Evolutionary conservation across 1,284 basidiomycete genomes (phyloP), one percentile per base, ranked within the genome.

Genomic region (Cystobasidium sp.): DNA sequence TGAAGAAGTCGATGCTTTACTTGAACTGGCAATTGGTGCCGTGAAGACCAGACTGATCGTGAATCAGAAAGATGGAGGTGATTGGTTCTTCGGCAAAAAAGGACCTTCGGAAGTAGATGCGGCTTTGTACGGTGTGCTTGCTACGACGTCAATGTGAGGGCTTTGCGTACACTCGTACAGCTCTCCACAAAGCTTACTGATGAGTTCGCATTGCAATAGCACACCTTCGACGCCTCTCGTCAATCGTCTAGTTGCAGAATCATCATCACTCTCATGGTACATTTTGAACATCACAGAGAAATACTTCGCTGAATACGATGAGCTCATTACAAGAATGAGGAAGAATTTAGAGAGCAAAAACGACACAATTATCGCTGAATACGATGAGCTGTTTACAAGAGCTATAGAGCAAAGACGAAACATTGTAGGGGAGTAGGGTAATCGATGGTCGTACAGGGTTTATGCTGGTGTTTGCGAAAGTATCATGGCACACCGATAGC

Each of bases 1-100:
- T 6, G 37, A 62, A 43, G 56, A 70, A 61, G 68, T 70, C 22
- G 58, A 70, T 46, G 58, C 61, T 12, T 44, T 70, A 46, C 53
- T 70, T 5, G 20, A 7, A 14, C 61, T 46, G 20, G 24, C 41
- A 3, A 43, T 46, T 44, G 14, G 37, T 5, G 31, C 43, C 44
- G 37, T 63, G 1, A 41, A 63, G 18, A 49, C 39, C 3, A 31
- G 61, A 18, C 24, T 56, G n/a, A 18, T 22, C 44, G 55, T 6
- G 9, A 53, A 53, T 22, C 24, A 10, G n/a, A 53, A 16, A 14
- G 10, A 41, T 37, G 61, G 41, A 63, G 53, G 53, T 5, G 16
- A 44, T 6, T 63, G 61, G 61, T 63, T 63, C 39, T 63, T 63
- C n/a, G 61, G 61, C 6, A 22, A 63, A 44, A 24, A 39, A 43